Evolutionary conservation across 2,329 filamentous ascomycete genomes (phyloP).

Genomic region (Monilinia fructigena): DNA sequence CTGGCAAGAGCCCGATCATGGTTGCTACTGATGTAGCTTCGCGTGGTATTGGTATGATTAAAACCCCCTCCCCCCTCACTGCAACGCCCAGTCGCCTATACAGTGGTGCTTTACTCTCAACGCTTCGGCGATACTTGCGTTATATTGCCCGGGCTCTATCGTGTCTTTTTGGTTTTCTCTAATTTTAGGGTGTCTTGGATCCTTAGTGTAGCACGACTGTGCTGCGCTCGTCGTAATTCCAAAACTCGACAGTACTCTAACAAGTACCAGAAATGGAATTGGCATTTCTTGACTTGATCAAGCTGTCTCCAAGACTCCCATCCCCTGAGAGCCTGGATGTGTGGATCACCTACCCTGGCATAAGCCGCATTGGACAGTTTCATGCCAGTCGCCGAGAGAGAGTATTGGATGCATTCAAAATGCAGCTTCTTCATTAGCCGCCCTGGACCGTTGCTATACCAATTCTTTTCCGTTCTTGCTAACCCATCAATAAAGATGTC

Average conservation of each 20-base stretch:
- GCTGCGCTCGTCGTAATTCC: conserved; percentile 75
- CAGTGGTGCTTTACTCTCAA: conserved; percentile 85
- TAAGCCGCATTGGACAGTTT: conserved; percentile 44
- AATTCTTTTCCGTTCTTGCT: conserved; percentile 63
- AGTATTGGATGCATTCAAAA: conserved; percentile 43
- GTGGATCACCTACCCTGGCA: conserved; percentile 53
- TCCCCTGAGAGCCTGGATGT: conserved; percentile 58
- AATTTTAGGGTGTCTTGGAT: conserved; percentile 82
- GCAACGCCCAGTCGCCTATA: conserved; percentile 58
- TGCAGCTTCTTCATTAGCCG: conserved; percentile 41
- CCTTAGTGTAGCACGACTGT: conserved; percentile 65
- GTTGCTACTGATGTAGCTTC: conserved; percentile 99
- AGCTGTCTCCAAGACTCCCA: conserved; percentile 71
- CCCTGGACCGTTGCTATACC: conserved; percentile 63
- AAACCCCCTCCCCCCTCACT: conserved; percentile 50
- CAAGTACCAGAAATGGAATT: conserved; percentile 74
- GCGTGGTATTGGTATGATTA: conserved; percentile 99
- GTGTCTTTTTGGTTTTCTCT: conserved; percentile 83
- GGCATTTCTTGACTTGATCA: conserved; percentile 77
- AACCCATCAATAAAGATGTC: conserved; percentile 92
- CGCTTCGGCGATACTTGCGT: conserved; percentile 87
- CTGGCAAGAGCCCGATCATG: conserved; percentile 99
- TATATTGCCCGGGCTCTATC: conserved; percentile 85
- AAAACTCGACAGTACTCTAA: conserved; percentile 64
- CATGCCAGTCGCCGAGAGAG: conserved; percentile 43